Evolutionary conservation across 2,329 filamentous ascomycete species (phyloP).

Genomic region (Achaetomium macrosporum): DNA sequence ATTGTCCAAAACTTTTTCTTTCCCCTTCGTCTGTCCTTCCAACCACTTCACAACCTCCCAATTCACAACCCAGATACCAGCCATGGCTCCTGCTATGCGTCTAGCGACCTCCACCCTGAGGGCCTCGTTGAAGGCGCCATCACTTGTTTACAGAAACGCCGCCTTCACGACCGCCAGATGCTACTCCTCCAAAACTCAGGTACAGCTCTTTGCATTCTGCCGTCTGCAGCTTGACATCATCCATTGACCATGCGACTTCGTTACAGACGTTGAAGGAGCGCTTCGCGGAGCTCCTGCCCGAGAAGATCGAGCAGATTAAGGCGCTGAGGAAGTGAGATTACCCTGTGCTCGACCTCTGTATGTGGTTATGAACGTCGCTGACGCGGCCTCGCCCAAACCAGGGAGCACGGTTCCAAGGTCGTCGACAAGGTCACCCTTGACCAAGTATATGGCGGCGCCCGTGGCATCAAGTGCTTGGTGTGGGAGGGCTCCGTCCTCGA

Average conservation of each 20-base stretch:
- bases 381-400: slow-evolving; percentile 34
- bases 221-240: slow-evolving; percentile 21
- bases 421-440: slow-evolving; percentile 97
- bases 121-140: slow-evolving; percentile 62
- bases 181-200: slow-evolving; percentile 91
- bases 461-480: slow-evolving; percentile 96
- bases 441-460: slow-evolving; percentile 98
- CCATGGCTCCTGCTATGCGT: slow-evolving; percentile 81
- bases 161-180: slow-evolving; percentile 79
- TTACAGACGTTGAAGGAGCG: slow-evolving; percentile 90
- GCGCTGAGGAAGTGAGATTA: slow-evolving; percentile 80
- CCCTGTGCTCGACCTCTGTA: slow-evolving; percentile 12
- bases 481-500: slow-evolving; percentile 99
- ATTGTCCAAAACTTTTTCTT: slow-evolving; percentile 28
- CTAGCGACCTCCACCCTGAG: slow-evolving; percentile 76
- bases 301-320: slow-evolving; percentile 99
- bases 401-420: slow-evolving; percentile 92
- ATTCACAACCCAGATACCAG: slow-evolving; percentile 31
- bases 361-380: slow-evolving; percentile 21
- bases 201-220: slow-evolving; percentile 36
- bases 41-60: slow-evolving; percentile 33
- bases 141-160: slow-evolving; percentile 61
- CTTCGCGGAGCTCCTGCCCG: slow-evolving; percentile 91
- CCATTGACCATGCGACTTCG: slow-evolving; percentile 22
- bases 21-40: slow-evolving; percentile 34